A percentile compares a stretch with the other conserved stretches of the same genome.
Evolutionary conservation across 2,329 filamentous ascomycete genomes (phyloP).

Genomic region (Sphaerostilbella broomeana): DNA sequence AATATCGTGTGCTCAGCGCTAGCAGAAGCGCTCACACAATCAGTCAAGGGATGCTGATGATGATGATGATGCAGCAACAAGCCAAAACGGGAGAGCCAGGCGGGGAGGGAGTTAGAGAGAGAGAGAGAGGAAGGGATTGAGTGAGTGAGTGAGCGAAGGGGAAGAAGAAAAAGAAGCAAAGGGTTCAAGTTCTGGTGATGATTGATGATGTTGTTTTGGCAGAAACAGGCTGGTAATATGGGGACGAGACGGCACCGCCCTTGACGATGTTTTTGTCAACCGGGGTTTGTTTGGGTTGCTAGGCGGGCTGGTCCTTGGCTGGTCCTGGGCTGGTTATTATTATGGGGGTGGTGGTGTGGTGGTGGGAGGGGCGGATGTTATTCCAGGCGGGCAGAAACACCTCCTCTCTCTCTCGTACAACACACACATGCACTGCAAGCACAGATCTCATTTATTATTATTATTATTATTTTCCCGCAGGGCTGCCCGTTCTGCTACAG

Average conservation of each 20-base stretch:
- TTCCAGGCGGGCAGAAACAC: no score
- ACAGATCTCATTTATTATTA: no score
- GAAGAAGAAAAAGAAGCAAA: slow-evolving; percentile 2
- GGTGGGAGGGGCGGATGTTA: slow-evolving; percentile 17
- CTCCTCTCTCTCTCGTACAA: background rate
- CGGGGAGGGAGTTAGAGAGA: background rate
- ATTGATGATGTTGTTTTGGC: no score
- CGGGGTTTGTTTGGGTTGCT: slow-evolving; percentile 13
- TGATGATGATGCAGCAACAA: background rate
- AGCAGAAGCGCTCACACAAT: slow-evolving; percentile 1
- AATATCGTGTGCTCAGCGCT: slow-evolving; percentile 8
- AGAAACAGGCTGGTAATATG: slow-evolving; percentile 7
- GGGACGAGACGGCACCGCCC: no score
- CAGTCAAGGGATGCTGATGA: slow-evolving; percentile 1
- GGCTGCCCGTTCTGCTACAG: no score
- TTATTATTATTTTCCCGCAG: no score
- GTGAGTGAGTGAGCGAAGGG: background rate
- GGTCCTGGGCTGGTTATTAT: no score
- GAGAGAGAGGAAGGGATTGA: slow-evolving; percentile 1
- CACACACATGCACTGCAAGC: no score
- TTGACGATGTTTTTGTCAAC: slow-evolving; percentile 30
- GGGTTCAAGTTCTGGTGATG: slow-evolving; percentile 1
- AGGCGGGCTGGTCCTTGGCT: no score
- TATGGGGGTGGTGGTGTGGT: no score
- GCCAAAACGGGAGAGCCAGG: background rate